Base-by-base conservation (phyloP, 1,284 basidiomycete genomes). In the Amylostereum areolatum region DNA sequence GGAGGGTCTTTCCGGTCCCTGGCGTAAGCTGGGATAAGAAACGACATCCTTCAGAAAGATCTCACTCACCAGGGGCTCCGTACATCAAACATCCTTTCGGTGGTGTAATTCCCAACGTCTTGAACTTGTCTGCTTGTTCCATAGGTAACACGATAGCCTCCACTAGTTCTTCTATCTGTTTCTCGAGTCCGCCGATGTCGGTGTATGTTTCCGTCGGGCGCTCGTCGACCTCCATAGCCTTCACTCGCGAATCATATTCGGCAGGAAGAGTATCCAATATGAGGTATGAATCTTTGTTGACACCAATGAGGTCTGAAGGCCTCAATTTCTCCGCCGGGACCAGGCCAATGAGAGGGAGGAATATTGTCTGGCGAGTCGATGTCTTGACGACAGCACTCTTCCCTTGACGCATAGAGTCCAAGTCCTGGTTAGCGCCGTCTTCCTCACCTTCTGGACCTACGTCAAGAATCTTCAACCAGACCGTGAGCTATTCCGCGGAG, bases 321-420 rank as follows among this genome's bases (percentile, higher is more conserved):
- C 78, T 83, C 51, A 99, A 83, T 60, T 92, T 75, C 50, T 96
- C 89, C 32, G 94, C 80, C 18, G 94, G 90, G 30, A 99, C 96
- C 51, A 99, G 88, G 54, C 96, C 97, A 57, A 99, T 96, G 62
- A 99, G 83, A 6, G 97, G 96, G 24, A 99, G 81, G 75, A 99
- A 99, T 47, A 99, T 94, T 39, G 97, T 99, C 75, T 95, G 92
- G 52, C 97, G 85, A 4, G 96, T 99, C 0, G 92, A 95, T 1
- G 96, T 99, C 74, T 98, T 99, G 75, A 99, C 95, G 47, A 98
- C 96, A 5, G 96, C 97, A 61, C 93, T 97, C 75, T 98, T 97
- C 40, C 94, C 92, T 70, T 93, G 94, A 57, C 93, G 89, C 75
- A 92, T 89, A 18, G 90, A 90, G 65, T 97, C 92, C 48, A 96